Evolutionary conservation across 1,284 basidiomycete genomes (phyloP).

Genomic region (Ganoderma multipileum): DNA sequence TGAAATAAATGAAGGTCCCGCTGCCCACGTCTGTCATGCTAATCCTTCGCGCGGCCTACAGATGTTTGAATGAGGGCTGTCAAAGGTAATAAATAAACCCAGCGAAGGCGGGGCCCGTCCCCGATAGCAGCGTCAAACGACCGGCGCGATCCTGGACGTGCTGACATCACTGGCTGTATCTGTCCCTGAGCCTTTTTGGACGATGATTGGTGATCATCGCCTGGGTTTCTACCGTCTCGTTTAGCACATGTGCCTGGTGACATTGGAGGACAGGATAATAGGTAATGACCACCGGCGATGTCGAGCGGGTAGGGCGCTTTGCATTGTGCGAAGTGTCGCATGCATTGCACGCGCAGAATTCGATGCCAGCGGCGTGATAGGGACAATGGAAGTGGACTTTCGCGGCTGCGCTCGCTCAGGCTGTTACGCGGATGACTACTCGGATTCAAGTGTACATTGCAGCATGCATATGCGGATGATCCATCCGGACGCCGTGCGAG

Average conservation of each 20-base stretch:
- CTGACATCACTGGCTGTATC: background rate
- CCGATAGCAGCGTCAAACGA: background rate
- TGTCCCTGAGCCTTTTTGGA: background rate
- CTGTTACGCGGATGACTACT: background rate
- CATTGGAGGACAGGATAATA: too few relatives aligned
- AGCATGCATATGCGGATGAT: too few relatives aligned
- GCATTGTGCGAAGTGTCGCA: background rate
- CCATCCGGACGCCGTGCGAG: background rate
- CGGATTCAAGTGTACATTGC: background rate
- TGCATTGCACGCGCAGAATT: background rate
- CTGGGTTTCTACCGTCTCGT: too few relatives aligned
- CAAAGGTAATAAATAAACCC: background rate
- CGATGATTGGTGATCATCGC: background rate
- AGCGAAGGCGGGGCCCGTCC: background rate
- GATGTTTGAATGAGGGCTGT: background rate
- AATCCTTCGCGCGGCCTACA: background rate
- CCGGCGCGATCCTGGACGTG: background rate
- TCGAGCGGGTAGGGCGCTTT: background rate
- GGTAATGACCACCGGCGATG: constrained; percentile 1
- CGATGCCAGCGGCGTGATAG: constrained; percentile 9
- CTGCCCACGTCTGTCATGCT: background rate
- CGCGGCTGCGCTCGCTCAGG: background rate
- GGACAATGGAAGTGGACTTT: background rate
- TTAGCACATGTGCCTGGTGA: background rate
- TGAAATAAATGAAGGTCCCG: background rate